Percentiles rank a stretch among this genome's conserved stretches.
Evolutionary conservation across 2,329 filamentous ascomycete species (phyloP).

Genomic region (Scedosporium aurantiacum): DNA sequence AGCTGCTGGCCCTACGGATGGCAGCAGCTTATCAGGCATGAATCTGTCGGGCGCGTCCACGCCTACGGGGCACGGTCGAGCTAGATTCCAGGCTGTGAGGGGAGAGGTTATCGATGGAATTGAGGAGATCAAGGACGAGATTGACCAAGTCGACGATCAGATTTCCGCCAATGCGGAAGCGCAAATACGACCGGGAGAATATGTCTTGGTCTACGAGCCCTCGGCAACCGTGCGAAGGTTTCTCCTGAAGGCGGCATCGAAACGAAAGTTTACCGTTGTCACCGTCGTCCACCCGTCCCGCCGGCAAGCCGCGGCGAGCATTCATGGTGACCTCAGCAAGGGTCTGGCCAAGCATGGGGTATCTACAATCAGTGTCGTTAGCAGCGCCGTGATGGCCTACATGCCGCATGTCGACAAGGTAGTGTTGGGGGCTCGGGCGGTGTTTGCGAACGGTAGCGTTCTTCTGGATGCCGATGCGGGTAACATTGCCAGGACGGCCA

Average conservation of each 20-base stretch:
- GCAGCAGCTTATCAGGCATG: slow-evolving; percentile 31
- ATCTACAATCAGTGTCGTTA: slow-evolving; percentile 71
- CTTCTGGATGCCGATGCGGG: slow-evolving; percentile 76
- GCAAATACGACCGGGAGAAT: slow-evolving; percentile 87
- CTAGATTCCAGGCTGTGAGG: slow-evolving; percentile 56
- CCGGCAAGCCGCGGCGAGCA: slow-evolving; percentile 24
- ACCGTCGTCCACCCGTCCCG: slow-evolving; percentile 55
- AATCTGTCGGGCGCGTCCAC: slow-evolving; percentile 38
- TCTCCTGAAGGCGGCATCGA: slow-evolving; percentile 73
- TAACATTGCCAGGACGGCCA: slow-evolving; percentile 74
- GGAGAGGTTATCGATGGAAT: slow-evolving; percentile 91
- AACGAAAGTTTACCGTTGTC: slow-evolving; percentile 85
- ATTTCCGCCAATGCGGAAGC: slow-evolving; percentile 81
- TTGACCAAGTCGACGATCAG: slow-evolving; percentile 85
- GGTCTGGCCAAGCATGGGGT: slow-evolving; percentile 68
- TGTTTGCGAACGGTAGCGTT: slow-evolving; percentile 79
- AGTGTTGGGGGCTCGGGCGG: slow-evolving; percentile 75
- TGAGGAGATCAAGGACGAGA: slow-evolving; percentile 89
- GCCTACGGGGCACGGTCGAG: slow-evolving; percentile 27
- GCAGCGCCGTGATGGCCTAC: slow-evolving; percentile 78
- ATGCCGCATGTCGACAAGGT: slow-evolving; percentile 96
- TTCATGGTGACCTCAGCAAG: slow-evolving; percentile 55
- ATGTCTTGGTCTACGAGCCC: slow-evolving; percentile 80
- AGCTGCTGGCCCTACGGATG: slow-evolving; percentile 45
- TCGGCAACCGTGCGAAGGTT: slow-evolving; percentile 84